Evolutionary conservation across 768 basidiomycete species (phyloP).

Genomic region (Podaxis pistillaris): DNA sequence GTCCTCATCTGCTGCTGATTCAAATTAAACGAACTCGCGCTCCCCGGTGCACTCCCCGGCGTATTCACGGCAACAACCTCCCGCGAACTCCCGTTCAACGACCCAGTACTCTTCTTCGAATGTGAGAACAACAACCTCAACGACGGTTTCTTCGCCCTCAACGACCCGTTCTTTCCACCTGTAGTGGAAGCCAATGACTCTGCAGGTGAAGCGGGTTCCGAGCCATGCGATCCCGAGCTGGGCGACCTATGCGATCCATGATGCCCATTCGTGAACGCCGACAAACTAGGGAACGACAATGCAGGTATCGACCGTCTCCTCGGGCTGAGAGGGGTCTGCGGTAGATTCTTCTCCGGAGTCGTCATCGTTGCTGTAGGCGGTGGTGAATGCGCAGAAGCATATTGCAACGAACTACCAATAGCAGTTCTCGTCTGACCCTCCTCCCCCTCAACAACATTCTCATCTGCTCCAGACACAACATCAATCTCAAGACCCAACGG

Average conservation of each 20-base stretch:
- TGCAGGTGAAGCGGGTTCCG: constrained; percentile 14
- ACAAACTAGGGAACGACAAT: constrained; percentile 37
- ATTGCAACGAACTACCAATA: constrained; percentile 40
- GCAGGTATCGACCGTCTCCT: constrained; percentile 40
- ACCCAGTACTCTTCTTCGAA: constrained; percentile 39
- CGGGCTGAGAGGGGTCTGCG: constrained; percentile 15
- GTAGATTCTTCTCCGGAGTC: constrained; percentile 12
- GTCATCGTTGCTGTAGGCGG: constrained; percentile 22
- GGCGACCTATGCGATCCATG: constrained; percentile 14
- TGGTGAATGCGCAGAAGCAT: constrained; percentile 37
- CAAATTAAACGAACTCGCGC: constrained; percentile 11
- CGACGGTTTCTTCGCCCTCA: constrained; percentile 62
- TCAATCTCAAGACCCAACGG: constrained; percentile 9
- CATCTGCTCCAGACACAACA: constrained; percentile 6
- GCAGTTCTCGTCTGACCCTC: constrained; percentile 30
- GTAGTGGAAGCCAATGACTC: constrained; percentile 8
- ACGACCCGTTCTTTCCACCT: constrained; percentile 30
- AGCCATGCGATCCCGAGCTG: constrained; percentile 1
- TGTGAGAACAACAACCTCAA: constrained; percentile 66
- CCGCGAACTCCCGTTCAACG: constrained; percentile 25
- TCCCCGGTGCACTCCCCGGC: background rate
- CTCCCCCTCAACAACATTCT: constrained; percentile 23
- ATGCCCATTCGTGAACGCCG: constrained; percentile 16
- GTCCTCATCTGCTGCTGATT: constrained; percentile 17
- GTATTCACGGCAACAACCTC: background rate